Conservation (phyloP, 2,329 filamentous ascomycete genomes). For the Hymenoscyphus occultus region DNA sequence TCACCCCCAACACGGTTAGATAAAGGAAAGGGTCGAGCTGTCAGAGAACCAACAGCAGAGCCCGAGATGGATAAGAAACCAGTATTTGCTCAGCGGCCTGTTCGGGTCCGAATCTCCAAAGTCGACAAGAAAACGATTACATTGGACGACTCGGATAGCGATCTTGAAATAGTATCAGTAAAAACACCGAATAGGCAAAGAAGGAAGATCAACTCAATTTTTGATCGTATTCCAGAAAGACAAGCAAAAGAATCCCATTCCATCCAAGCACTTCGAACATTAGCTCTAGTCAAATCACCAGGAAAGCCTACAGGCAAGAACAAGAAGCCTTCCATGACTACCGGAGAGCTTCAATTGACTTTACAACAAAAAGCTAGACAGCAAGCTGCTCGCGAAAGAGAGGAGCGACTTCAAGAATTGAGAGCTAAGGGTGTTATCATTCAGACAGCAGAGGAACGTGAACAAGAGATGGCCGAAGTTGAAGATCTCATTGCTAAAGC, state of each 20-base stretch:
- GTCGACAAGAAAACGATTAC: constrained; percentile 38
- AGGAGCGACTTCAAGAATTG: constrained; percentile 73
- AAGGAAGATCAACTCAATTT: constrained; percentile 58
- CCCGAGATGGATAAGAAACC: constrained; percentile 24
- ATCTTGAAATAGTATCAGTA: constrained; percentile 38
- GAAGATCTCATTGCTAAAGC: constrained; percentile 88
- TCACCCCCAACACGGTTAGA: constrained; percentile 37
- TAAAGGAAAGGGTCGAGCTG: constrained; percentile 61
- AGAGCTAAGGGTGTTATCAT: constrained; percentile 76
- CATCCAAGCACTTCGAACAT: constrained; percentile 65
- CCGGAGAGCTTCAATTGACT: constrained; percentile 63
- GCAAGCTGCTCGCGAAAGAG: constrained; percentile 75
- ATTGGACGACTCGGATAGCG: constrained; percentile 46
- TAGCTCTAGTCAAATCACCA: constrained; percentile 68
- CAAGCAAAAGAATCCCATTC: constrained; percentile 62
- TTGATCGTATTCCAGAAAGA: constrained; percentile 64
- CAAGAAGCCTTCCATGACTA: constrained; percentile 58
- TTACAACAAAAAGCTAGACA: constrained; percentile 71
- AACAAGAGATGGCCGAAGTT: constrained; percentile 75
- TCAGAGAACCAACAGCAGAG: constrained; percentile 32
- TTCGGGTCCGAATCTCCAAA: constrained; percentile 42
- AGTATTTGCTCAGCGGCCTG: constrained; percentile 31
- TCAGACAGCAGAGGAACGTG: constrained; percentile 82
- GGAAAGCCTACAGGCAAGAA: constrained; percentile 46
- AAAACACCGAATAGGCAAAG: constrained; percentile 38